phyloP scores from a whole-genome alignment of 1,284 basidiomycete species.

The Sanghuangporus baumii region DNA sequence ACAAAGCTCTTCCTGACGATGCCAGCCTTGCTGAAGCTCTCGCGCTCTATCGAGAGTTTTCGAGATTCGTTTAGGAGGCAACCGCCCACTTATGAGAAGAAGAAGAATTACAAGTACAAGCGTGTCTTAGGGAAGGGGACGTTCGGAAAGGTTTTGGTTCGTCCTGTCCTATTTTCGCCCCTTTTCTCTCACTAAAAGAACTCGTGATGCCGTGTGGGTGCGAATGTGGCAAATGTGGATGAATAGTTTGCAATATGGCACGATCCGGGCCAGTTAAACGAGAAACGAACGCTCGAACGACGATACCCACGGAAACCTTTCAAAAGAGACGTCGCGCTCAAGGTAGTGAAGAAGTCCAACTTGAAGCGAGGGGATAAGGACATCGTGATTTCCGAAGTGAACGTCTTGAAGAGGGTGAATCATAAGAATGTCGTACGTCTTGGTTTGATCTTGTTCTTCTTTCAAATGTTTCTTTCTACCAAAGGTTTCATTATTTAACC shows the following conservation, averaged over 20 bases:
- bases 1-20: background rate
- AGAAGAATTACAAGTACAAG: slow-evolving; percentile 72
- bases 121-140: slow-evolving; percentile 74
- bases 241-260: slow-evolving; percentile 14
- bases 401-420: slow-evolving; percentile 6
- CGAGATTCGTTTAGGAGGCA: slow-evolving; percentile 34
- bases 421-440: slow-evolving; percentile 12
- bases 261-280: background rate
- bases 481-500: too few relatives aligned
- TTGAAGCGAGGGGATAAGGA: slow-evolving; percentile 31
- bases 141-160: slow-evolving; percentile 84
- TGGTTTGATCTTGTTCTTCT: background rate
- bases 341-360: slow-evolving; percentile 32
- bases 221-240: background rate
- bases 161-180: slow-evolving; percentile 23
- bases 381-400: slow-evolving; percentile 16
- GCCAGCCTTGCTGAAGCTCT: slow-evolving; percentile 8
- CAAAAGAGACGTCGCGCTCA: slow-evolving; percentile 13
- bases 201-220: background rate
- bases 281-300: background rate
- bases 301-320: background rate
- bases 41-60: slow-evolving; percentile 11
- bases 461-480: too few relatives aligned
- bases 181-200: background rate
- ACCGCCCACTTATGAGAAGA: slow-evolving; percentile 80